phyloP scores from a whole-genome alignment of 1,139 yeast species.

The Komagataea norvegica region DNA sequence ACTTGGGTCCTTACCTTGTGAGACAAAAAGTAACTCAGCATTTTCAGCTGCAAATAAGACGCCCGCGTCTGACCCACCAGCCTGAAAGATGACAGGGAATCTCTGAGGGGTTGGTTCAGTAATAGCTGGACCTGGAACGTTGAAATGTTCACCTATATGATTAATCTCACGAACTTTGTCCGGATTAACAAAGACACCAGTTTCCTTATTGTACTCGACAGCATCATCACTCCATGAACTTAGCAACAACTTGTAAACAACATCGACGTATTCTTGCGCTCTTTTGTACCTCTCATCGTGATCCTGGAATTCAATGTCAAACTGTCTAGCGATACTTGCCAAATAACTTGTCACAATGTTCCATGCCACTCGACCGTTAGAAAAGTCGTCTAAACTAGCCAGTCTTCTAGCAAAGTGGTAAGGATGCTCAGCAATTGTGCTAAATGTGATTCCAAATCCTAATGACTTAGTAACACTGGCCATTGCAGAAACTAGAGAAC shows the following conservation, averaged over 20 bases:
- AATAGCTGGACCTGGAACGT: constrained; percentile 37
- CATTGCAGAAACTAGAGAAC: constrained; percentile 35
- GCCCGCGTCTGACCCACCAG: constrained; percentile 39
- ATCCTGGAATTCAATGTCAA: constrained; percentile 32
- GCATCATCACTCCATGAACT: constrained; percentile 42
- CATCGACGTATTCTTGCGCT: constrained; percentile 37
- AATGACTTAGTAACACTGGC: constrained; percentile 38
- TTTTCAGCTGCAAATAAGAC: constrained; percentile 37
- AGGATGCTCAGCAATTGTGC: constrained; percentile 40
- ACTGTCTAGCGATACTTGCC: constrained; percentile 32
- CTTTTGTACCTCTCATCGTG: constrained; percentile 37
- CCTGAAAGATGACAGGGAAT: constrained; percentile 38
- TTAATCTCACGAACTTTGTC: constrained; percentile 33
- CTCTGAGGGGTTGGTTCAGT: constrained; percentile 39
- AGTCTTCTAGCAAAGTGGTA: constrained; percentile 38
- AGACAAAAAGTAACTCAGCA: constrained; percentile 30
- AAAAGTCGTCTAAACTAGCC: constrained; percentile 38
- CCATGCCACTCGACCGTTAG: constrained; percentile 42
- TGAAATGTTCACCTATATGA: constrained; percentile 35
- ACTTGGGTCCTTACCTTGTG: constrained; percentile 2
- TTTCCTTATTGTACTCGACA: constrained; percentile 27
- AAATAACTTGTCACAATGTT: constrained; percentile 38
- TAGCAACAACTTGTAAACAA: constrained; percentile 34
- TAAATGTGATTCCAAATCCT: constrained; percentile 37
- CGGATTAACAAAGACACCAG: constrained; percentile 33